Base-by-base conservation (phyloP, 768 basidiomycete species). In the Hygrophoropsis aurantiaca region DNA sequence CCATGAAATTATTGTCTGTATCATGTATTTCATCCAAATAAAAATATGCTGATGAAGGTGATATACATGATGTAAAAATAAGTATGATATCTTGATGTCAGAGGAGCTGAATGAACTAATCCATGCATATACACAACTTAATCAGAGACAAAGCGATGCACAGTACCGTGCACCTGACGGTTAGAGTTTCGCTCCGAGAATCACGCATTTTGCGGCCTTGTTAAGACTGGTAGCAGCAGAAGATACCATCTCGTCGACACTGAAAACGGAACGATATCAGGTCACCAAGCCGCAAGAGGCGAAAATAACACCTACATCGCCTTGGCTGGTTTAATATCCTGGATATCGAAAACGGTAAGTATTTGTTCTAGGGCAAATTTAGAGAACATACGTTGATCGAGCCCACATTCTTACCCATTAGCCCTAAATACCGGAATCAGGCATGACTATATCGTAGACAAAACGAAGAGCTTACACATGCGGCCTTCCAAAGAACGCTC, bases 301-400 rank as follows among this genome's bases (percentile, higher is more conserved):
- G 30, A n/a, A 16, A 26, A 16, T 33, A 19, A n/a, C 19, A 69
- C 83, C 64, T 56, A 88, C 87, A 94, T 94, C 49, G 80, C 79
- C 63, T 85, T 87, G 4, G 92, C 93, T 1, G 90, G 84, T 60
- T 89, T 86, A 60, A 94, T 81, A 36, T 91, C 87, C 80, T 82
- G 43, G 8, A 40, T 32, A 19, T 11, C 13, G 24, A 54, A 39
- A 34, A 40, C 13, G 24, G 24, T 15, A 20, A 56, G 49, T 26
- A 45, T 25, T 41, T 23, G 10, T 18, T 3, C 33, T 15, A 26
- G 35, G 9, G n/a, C 35, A 38, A 23, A 16, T 13, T 42, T 19
- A 47, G 18, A 39, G 41, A 16, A 68, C 77, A 38, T 48, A 80
- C 81, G 40, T 79, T 73, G 50, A 90, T 84, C 19, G 83, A 76